A percentile compares a stretch with the other conserved stretches of the same genome.
Conservation (phyloP, 2,329 filamentous ascomycete species). For the Colletotrichum simmondsii region DNA sequence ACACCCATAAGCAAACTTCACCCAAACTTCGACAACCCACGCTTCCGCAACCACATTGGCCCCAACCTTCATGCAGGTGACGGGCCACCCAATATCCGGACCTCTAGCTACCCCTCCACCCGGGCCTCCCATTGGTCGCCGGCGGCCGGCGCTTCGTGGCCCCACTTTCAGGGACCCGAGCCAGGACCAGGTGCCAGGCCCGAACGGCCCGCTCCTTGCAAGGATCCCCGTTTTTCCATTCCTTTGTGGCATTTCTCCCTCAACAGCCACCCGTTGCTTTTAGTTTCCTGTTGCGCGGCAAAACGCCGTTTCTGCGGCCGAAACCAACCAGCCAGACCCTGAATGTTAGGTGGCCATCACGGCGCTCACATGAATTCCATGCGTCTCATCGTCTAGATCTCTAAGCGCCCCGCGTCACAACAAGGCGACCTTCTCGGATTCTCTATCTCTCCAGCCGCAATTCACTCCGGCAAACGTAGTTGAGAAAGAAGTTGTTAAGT, state of each 20-base stretch:
- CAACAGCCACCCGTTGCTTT: background rate
- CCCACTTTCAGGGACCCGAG: slow-evolving; percentile 11
- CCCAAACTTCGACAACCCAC: slow-evolving; percentile 6
- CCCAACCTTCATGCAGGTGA: slow-evolving; percentile 26
- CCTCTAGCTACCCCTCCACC: slow-evolving; percentile 8
- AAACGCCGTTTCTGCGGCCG: background rate
- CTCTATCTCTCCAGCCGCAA: background rate
- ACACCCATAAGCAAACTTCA: background rate
- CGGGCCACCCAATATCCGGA: slow-evolving; percentile 11
- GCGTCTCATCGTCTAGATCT: background rate
- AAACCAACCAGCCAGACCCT: background rate
- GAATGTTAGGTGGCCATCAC: background rate
- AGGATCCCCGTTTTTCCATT: background rate
- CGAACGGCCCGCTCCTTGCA: slow-evolving; percentile 34
- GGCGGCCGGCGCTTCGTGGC: slow-evolving; percentile 26
- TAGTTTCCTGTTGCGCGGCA: background rate
- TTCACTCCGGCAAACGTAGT: background rate
- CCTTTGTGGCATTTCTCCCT: background rate
- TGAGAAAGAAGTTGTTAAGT: background rate
- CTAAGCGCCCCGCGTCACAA: slow-evolving; percentile 8
- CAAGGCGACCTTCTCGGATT: background rate
- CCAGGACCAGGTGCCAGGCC: slow-evolving; percentile 4
- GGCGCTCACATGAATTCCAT: background rate
- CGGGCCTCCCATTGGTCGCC: slow-evolving; percentile 22
- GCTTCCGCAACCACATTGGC: slow-evolving; percentile 23